A percentile compares a stretch with the other conserved stretches of the same genome.
These are phyloP conservation scores for Neospermospora avenae DNA, from an alignment of 2,329 filamentous ascomycete species.

Conservation along the genomic window DNA sequence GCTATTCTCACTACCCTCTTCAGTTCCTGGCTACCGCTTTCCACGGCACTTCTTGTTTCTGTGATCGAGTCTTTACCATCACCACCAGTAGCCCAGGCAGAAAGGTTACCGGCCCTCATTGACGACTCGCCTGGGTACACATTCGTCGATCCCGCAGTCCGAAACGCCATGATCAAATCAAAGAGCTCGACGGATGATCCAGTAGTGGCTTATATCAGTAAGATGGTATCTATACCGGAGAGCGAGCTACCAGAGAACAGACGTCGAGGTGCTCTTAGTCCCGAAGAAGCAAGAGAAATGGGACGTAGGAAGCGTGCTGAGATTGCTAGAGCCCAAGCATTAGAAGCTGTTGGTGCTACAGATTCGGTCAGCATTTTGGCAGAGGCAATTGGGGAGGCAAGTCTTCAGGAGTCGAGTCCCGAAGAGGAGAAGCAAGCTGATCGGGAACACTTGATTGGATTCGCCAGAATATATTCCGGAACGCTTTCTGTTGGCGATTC, in stretches of 20 bases:
- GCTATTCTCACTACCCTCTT: constrained; percentile 85
- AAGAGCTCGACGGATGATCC: constrained; percentile 68
- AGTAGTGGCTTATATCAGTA: constrained; percentile 92
- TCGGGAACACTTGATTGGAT: constrained; percentile 87
- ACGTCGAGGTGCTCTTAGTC: constrained; percentile 67
- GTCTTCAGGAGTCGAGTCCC: constrained; percentile 51
- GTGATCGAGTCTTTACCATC: constrained; percentile 91
- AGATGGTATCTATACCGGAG: constrained; percentile 94
- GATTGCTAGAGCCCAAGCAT: constrained; percentile 72
- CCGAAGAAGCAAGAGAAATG: constrained; percentile 86
- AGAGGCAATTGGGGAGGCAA: constrained; percentile 56
- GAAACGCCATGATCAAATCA: constrained; percentile 79
- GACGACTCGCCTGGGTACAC: constrained; percentile 74
- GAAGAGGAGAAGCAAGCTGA: constrained; percentile 60
- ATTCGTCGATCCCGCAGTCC: constrained; percentile 65
- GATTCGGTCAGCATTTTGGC: constrained; percentile 46
- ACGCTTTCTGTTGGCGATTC: constrained; percentile 85
- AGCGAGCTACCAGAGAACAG: constrained; percentile 90
- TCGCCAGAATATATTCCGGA: constrained; percentile 90
- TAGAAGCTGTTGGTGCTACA: constrained; percentile 26
- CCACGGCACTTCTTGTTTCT: constrained; percentile 87
- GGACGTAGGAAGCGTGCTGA: constrained; percentile 87
- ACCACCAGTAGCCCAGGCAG: constrained; percentile 73
- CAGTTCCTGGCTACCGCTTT: constrained; percentile 84
- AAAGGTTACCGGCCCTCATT: constrained; percentile 75